Conservation (phyloP, 805 yeast genomes). For the Metschnikowia anglica region DNA sequence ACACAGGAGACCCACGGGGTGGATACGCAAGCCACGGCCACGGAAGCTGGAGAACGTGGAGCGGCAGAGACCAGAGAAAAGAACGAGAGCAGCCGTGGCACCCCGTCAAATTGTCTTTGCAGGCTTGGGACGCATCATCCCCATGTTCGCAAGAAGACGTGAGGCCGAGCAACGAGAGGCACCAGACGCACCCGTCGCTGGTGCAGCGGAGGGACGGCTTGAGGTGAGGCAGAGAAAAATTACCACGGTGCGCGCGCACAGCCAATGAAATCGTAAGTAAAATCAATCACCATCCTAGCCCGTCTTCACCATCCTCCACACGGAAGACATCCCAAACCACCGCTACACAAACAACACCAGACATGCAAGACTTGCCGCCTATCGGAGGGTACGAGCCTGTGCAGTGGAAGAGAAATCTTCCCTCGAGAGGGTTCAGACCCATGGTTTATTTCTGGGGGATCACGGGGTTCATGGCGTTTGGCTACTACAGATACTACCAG, state of each 20-base stretch:
- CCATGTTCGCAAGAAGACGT: no score
- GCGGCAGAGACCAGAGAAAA: no score
- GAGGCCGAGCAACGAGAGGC: no score
- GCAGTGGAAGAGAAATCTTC: constrained; percentile 87
- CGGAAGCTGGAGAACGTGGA: no score
- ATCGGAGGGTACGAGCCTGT: constrained; percentile 80
- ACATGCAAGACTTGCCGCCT: constrained; percentile 82
- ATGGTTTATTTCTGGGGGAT: constrained; percentile 65
- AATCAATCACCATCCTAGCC: constrained; percentile 11
- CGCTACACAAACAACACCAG: background rate
- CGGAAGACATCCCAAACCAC: background rate
- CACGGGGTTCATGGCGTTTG: constrained; percentile 63
- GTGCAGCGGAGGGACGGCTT: no score
- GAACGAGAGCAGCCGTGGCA: no score
- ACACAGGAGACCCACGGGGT: no score
- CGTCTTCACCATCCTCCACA: constrained; percentile 3
- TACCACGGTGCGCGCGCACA: constrained; percentile 10
- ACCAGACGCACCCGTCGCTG: no score
- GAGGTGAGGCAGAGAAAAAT: background rate
- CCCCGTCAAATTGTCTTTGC: no score
- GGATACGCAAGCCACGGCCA: no score
- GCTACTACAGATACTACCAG: constrained; percentile 62
- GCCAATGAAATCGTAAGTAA: constrained; percentile 18
- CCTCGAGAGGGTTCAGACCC: constrained; percentile 83
- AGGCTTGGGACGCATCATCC: no score